These are phyloP conservation scores for Candida easanensis DNA, from an alignment of 805 yeast species.

Conservation along the genomic window DNA sequence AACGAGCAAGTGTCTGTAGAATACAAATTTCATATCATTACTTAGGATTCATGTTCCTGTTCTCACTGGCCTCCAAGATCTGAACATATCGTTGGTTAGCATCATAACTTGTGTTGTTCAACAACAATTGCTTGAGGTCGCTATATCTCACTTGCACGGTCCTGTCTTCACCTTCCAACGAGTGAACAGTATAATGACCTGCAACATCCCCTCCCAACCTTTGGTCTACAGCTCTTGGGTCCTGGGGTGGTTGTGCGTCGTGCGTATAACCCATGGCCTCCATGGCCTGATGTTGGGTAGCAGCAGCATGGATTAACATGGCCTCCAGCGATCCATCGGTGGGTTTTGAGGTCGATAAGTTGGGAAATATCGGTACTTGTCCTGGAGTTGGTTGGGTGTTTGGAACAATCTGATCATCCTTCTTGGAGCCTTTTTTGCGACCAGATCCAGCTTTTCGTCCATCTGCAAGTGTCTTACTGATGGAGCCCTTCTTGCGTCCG, in stretches of 20 bases:
- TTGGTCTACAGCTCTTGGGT: background rate
- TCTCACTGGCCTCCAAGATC: conserved; percentile 3
- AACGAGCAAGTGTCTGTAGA: background rate
- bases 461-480: conserved; percentile 24
- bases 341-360: conserved; percentile 1
- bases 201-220: conserved; percentile 1
- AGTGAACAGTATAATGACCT: conserved; percentile 6
- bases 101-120: conserved; percentile 4
- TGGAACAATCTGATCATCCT: background rate
- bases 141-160: conserved; percentile 11
- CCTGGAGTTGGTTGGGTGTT: background rate
- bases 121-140: conserved; percentile 13
- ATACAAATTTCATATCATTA: background rate
- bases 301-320: conserved; percentile 7
- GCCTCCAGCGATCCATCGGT: conserved; percentile 4
- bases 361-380: conserved; percentile 5
- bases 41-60: background rate
- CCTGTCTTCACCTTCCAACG: conserved; percentile 8
- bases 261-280: conserved; percentile 5
- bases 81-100: conserved; percentile 9
- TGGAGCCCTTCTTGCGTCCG: conserved; percentile 28
- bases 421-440: conserved; percentile 19
- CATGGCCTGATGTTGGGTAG: conserved; percentile 3
- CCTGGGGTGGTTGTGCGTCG: background rate
- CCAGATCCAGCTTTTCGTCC: conserved; percentile 29